Evolutionary conservation across 2,329 filamentous ascomycete species (phyloP).

Genomic region (Fusarium bactridioides): DNA sequence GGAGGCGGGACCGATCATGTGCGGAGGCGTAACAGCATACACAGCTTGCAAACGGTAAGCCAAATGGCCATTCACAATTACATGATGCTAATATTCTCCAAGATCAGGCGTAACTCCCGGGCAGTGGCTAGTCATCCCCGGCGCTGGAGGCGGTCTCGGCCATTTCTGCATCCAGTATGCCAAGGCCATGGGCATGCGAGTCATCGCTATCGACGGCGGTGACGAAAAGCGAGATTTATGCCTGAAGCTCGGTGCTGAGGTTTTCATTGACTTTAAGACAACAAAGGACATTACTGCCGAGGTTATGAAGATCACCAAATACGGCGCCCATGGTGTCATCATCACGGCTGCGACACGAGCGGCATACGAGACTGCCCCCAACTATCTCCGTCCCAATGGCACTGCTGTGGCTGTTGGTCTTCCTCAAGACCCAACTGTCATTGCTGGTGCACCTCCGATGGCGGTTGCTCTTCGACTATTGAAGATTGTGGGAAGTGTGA

Average conservation of each 20-base stretch:
- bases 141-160: constrained; percentile 83
- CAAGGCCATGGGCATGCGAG: constrained; percentile 82
- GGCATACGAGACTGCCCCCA: constrained; percentile 92
- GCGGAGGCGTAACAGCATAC: constrained; percentile 84
- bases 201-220: constrained; percentile 81
- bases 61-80: fast-evolving
- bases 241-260: constrained; percentile 70
- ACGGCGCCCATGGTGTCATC: constrained; percentile 87
- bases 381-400: constrained; percentile 81
- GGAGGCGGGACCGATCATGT: constrained; percentile 78
- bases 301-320: constrained; percentile 73
- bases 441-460: constrained; percentile 35
- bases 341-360: constrained; percentile 84
- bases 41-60: constrained; percentile 76
- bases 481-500: constrained; percentile 38
- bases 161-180: constrained; percentile 82
- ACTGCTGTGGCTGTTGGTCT: constrained; percentile 85
- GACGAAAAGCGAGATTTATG: constrained; percentile 78
- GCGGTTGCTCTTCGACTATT: constrained; percentile 22
- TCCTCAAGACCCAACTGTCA: constrained; percentile 52
- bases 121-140: constrained; percentile 80
- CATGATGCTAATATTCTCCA: fast-evolving
- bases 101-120: constrained; percentile 72
- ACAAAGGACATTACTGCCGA: constrained; percentile 80
- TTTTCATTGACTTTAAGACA: constrained; percentile 80